Conservation (phyloP, 2,329 filamentous ascomycete genomes). For the Metarhizium rileyi region DNA sequence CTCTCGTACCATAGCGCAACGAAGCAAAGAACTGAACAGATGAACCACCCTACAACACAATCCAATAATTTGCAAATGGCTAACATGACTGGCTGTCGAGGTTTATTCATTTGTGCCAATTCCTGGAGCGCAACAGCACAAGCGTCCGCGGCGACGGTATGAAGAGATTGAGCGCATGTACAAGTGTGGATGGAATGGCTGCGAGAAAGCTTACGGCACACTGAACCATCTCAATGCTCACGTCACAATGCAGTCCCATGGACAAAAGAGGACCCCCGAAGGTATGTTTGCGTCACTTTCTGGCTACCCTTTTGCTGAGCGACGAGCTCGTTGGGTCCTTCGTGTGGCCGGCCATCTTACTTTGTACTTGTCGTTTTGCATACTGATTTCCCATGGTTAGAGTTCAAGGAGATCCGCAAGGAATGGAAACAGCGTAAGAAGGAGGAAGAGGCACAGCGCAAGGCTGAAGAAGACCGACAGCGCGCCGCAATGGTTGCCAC, state of each 20-base stretch:
- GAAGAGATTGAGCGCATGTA: constrained; percentile 99
- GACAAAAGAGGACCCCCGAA: constrained; percentile 90
- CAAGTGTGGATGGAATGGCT: constrained; percentile 97
- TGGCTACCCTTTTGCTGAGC: too few relatives aligned
- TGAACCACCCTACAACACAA: neutral
- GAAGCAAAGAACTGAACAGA: neutral
- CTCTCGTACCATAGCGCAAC: neutral
- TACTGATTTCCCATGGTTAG: constrained; percentile 33
- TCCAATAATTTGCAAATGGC: neutral
- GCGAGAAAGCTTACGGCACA: constrained; percentile 97
- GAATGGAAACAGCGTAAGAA: constrained; percentile 99
- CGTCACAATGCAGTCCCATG: constrained; percentile 97
- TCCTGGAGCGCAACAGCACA: constrained; percentile 93
- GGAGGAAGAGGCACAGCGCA: constrained; percentile 86
- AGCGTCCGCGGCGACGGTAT: constrained; percentile 83
- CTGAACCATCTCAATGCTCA: constrained; percentile 96
- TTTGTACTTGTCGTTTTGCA: neutral
- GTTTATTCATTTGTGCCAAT: constrained; percentile 98
- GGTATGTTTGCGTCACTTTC: constrained; percentile 54
- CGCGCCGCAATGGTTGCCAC: constrained; percentile 23
- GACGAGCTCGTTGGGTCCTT: too few relatives aligned
- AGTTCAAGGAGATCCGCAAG: constrained; percentile 98
- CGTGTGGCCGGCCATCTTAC: too few relatives aligned
- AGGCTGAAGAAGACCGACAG: constrained; percentile 82
- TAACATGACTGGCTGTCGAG: constrained; percentile 35